Conservation (phyloP, 140 eudicot genomes). For the Anethum foeniculum region DNA sequence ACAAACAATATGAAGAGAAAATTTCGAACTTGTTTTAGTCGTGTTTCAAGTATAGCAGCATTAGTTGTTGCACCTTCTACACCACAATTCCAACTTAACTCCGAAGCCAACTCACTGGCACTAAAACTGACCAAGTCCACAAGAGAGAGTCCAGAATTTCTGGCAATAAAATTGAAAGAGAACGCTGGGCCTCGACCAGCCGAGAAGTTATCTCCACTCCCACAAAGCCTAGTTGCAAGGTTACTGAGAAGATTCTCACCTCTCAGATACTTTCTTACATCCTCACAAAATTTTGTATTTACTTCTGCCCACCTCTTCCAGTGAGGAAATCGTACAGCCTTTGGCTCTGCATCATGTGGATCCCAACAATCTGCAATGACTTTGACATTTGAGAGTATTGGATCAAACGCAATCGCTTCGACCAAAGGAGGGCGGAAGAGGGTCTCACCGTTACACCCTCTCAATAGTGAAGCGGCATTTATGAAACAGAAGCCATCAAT, state of each 20-base stretch:
- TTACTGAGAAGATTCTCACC: constrained; percentile 69
- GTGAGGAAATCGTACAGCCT: constrained; percentile 65
- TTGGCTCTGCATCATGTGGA: constrained; percentile 31
- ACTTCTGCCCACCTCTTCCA: constrained; percentile 99
- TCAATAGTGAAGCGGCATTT: constrained; percentile 52
- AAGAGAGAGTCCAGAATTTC: constrained; percentile 62
- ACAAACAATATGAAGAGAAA: constrained; percentile 60
- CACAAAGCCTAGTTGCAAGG: constrained; percentile 94
- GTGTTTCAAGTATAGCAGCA: constrained; percentile 54
- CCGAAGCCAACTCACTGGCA: constrained; percentile 27
- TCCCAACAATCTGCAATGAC: constrained; percentile 70
- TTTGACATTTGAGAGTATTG: constrained; percentile 71
- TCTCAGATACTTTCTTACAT: constrained; percentile 53
- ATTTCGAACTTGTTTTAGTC: constrained; percentile 85
- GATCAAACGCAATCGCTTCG: constrained; percentile 82
- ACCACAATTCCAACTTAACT: constrained; percentile 95
- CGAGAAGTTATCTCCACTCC: constrained; percentile 75
- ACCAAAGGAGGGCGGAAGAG: constrained; percentile 93
- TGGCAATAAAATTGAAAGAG: constrained; percentile 67
- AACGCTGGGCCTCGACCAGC: constrained; percentile 87
- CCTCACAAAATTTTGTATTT: constrained; percentile 49
- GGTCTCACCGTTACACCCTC: constrained; percentile 58
- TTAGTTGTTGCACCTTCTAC: constrained; percentile 88
- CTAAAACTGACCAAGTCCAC: constrained; percentile 95
- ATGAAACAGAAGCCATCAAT: constrained; percentile 85